phyloP scores from a whole-genome alignment of 805 yeast species.

The Monosporozyma yasuniensis region DNA sequence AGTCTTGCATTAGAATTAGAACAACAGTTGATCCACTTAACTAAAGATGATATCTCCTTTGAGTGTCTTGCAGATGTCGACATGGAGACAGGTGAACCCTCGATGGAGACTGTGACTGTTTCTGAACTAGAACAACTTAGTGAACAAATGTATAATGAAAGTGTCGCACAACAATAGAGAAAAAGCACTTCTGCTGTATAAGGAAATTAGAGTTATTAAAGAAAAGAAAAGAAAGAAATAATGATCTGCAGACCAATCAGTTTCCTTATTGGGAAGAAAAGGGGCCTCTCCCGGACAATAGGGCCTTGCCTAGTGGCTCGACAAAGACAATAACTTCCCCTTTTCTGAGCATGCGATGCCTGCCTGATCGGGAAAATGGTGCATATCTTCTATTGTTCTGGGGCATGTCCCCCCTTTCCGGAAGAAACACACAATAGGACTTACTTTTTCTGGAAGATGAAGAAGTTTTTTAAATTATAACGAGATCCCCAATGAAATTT shows the following conservation, averaged over 20 bases:
- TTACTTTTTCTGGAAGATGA: too few species aligned
- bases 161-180: not conserved
- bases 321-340: too few species aligned
- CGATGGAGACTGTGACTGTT: conserved; percentile 38
- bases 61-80: conserved; percentile 33
- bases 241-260: not conserved
- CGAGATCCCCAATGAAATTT: too few species aligned
- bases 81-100: conserved; percentile 31
- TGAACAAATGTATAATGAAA: conserved; percentile 2
- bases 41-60: conserved; percentile 40
- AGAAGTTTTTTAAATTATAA: too few species aligned
- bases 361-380: too few species aligned
- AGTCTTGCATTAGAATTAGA: conserved; percentile 57
- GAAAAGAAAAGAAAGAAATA: not conserved
- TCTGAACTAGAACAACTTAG: conserved; percentile 42
- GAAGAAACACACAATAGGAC: too few species aligned
- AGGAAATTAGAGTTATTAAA: not conserved
- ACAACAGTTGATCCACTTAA: conserved; percentile 29
- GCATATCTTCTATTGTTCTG: too few species aligned
- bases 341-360: too few species aligned
- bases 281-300: too few species aligned
- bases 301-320: too few species aligned
- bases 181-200: not conserved
- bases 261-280: too few species aligned
- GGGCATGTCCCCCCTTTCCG: too few species aligned